Evolutionary conservation across 1,139 yeast genomes (phyloP).

Genomic region (Hansenula sp.): DNA sequence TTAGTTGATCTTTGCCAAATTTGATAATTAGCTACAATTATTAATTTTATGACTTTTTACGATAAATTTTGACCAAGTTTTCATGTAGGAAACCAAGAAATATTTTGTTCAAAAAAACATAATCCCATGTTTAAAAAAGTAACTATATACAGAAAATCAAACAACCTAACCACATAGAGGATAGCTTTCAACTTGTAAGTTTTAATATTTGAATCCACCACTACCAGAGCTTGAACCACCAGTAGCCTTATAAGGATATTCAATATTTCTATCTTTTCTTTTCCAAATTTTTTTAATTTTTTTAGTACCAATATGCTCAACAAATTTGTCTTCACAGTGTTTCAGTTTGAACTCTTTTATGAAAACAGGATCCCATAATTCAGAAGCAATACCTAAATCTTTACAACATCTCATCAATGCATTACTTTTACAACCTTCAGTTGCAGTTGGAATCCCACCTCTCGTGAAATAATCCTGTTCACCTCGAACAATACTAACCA

Average conservation of each 20-base stretch:
- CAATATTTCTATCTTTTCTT: conserved; percentile 72
- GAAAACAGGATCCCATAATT: conserved; percentile 93
- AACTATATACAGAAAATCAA: neutral
- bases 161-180: neutral
- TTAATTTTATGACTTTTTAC: too few relatives aligned
- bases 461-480: conserved; percentile 92
- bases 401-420: conserved; percentile 98
- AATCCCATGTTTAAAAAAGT: too few relatives aligned
- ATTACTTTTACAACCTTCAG: conserved; percentile 95
- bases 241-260: conserved; percentile 67
- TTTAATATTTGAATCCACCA: neutral
- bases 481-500: conserved; percentile 91
- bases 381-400: conserved; percentile 94
- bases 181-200: too few relatives aligned
- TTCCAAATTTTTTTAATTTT: conserved; percentile 91
- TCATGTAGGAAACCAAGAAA: too few relatives aligned
- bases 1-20: neutral
- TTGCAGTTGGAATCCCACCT: conserved; percentile 88
- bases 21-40: too few relatives aligned
- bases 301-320: conserved; percentile 77
- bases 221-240: neutral
- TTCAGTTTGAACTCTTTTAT: conserved; percentile 75
- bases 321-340: conserved; percentile 80
- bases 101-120: too few relatives aligned
- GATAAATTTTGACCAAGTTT: too few relatives aligned